Evolutionary conservation across 2,329 filamentous ascomycete species (phyloP).

Genomic region (Penicillium sp.): DNA sequence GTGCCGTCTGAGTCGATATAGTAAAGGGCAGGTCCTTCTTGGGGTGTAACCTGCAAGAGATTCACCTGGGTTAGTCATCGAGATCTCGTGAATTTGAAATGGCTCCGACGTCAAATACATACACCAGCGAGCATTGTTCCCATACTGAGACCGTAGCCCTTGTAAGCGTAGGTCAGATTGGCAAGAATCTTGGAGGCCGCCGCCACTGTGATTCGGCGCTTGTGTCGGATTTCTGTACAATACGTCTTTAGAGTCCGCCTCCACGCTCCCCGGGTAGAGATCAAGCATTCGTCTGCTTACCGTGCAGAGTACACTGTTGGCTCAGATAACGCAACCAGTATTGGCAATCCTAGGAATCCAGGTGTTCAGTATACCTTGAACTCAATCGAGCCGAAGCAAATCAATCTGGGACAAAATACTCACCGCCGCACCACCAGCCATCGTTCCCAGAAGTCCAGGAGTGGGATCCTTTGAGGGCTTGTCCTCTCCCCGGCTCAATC

Average conservation of each 20-base stretch:
- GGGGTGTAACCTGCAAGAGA: conserved; percentile 47
- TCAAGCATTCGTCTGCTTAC: conserved; percentile 16
- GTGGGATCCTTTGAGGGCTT: conserved; percentile 29
- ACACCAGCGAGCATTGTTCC: conserved; percentile 99
- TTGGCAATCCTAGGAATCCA: conserved; percentile 70
- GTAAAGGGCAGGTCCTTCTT: conserved; percentile 95
- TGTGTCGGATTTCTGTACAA: conserved; percentile 74
- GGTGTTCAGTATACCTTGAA: conserved; percentile 7
- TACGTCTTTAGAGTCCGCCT: conserved; percentile 2
- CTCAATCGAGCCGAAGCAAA: too few species aligned
- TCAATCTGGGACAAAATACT: conserved; percentile 24
- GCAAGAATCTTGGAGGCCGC: conserved; percentile 97
- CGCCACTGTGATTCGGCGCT: conserved; percentile 95
- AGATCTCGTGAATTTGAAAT: neutral
- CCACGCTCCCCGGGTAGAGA: neutral
- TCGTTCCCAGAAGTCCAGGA: conserved; percentile 73
- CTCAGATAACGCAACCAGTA: conserved; percentile 99
- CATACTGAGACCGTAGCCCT: conserved; percentile 98
- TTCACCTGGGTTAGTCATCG: conserved; percentile 2
- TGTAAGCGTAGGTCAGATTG: conserved; percentile 97
- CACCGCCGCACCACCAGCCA: conserved; percentile 94
- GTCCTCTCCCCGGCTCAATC: conserved; percentile 36
- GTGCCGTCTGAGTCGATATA: conserved; percentile 99
- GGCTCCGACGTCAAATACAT: conserved; percentile 55
- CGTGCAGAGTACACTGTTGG: conserved; percentile 98